A percentile compares a stretch with the other conserved stretches of the same genome.
phyloP scores from a whole-genome alignment of 164 flowering plant species.

The Sedum album region DNA sequence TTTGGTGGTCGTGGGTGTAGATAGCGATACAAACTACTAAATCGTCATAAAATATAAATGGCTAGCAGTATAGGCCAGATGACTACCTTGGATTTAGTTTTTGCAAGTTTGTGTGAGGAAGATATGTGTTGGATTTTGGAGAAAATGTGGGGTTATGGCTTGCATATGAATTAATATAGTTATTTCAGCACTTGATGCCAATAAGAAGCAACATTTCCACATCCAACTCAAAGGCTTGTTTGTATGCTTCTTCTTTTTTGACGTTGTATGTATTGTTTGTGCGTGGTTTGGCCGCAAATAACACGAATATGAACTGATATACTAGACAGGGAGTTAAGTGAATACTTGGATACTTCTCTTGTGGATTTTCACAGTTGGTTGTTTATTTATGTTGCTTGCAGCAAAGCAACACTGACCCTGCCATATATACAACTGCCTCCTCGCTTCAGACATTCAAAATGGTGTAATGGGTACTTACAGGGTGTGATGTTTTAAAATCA shows the following conservation, averaged over 20 bases:
- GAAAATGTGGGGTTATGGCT: not conserved
- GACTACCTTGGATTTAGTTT: not conserved
- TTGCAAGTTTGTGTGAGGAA: not conserved
- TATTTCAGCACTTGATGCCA: not conserved
- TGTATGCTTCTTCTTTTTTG: not conserved
- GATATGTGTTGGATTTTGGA: not conserved
- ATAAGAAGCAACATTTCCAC: not conserved
- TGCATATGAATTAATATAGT: not conserved
- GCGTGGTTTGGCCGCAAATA: not conserved
- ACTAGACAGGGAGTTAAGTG: not conserved
- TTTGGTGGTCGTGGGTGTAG: not conserved
- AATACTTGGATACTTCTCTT: not conserved
- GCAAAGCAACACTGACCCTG: not conserved
- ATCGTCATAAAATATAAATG: not conserved
- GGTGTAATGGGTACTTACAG: not conserved
- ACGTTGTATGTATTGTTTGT: not conserved
- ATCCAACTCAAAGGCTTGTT: constrained; percentile 4
- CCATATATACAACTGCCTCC: not conserved
- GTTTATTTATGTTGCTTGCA: not conserved
- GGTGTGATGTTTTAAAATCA: too few species aligned
- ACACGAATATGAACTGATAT: not conserved
- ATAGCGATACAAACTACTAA: not conserved
- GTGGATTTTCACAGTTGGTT: not conserved
- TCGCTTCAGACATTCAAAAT: too few species aligned
- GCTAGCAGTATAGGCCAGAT: not conserved